Base-by-base conservation (phyloP, 306 rosid genomes). In the Quercus robur region DNA sequence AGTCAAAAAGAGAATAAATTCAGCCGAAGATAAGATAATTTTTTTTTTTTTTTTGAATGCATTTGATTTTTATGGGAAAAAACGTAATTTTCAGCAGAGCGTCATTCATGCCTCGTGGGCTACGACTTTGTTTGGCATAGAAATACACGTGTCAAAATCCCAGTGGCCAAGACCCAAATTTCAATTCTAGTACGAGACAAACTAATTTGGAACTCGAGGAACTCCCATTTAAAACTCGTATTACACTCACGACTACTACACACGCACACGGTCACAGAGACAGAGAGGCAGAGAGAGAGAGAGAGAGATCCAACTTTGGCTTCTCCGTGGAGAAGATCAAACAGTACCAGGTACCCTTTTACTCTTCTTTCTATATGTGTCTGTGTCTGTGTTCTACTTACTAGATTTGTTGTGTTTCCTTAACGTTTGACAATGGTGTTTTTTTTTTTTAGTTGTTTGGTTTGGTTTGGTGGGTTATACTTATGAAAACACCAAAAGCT, bases 181-280 rank as follows among this genome's bases (percentile, higher is more conserved):
- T 15, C 17, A 26, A 12, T 13, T 62, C 38, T 2, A 51, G 44
- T 66, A 2, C 41, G n/a, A 81, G 81, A 75, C 75, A 64, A 67
- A 73, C 3, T 52, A 74, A 75, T 71, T 83, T 66, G 75, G 78
- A 86, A 63, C 55, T 17, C 56, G 71, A 75, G 5, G 73, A 56
- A 70, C 31, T 33, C 44, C 46, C 56, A 78, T 62, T 80, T 26
- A 70, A 70, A 63, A 75, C 15, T 23, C 46, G 46, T 41, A 41
- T 41, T 38, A 76, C 72, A 75, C 57, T 11, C 71, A 20, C 71
- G 6, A 19, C 73, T 78, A 77, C 75, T 75, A 77, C 73, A 35
- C 51, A 70, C 59, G 2, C 28, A 46, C 72, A 52, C 70, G 14
- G 75, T 46, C 28, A 12, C 31, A 58, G 51, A 62, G 19, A 64